phyloP scores from a whole-genome alignment of 345 rosid species.

The Citrus cavaleriei region DNA sequence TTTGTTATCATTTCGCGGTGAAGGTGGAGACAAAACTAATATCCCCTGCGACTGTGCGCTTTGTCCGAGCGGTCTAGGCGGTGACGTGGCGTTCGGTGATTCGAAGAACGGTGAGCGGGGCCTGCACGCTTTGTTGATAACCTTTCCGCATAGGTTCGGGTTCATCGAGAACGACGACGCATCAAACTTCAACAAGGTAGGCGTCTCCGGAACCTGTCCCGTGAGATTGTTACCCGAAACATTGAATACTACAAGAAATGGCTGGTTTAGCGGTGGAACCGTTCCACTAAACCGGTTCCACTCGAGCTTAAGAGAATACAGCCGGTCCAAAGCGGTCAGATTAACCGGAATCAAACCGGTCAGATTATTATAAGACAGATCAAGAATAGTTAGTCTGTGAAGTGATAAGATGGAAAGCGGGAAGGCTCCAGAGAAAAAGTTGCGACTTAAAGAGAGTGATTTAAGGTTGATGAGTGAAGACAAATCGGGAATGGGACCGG shows the following conservation, averaged over 20 bases:
- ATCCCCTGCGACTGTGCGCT: constrained; percentile 52
- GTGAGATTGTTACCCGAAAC: constrained; percentile 77
- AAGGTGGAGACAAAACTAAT: constrained; percentile 36
- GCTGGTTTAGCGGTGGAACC: constrained; percentile 71
- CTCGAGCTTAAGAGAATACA: constrained; percentile 59
- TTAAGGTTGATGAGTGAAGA: constrained; percentile 70
- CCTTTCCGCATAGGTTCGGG: constrained; percentile 82
- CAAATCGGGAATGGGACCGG: constrained; percentile 81
- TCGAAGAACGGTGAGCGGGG: constrained; percentile 67
- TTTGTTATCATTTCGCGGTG: constrained; percentile 33
- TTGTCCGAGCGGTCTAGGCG: constrained; percentile 58
- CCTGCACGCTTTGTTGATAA: constrained; percentile 54
- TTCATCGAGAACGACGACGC: constrained; percentile 54
- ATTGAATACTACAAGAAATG: constrained; percentile 48
- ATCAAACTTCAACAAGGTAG: constrained; percentile 57
- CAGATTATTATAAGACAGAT: constrained; percentile 50
- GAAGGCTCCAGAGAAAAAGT: constrained; percentile 66
- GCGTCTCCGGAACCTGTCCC: constrained; percentile 63
- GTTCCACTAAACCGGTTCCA: constrained; percentile 62
- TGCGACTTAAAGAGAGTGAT: constrained; percentile 56
- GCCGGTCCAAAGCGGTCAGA: constrained; percentile 45
- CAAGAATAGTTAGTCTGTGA: constrained; percentile 55
- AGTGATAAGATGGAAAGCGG: constrained; percentile 63
- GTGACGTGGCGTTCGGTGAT: constrained; percentile 28
- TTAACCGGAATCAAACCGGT: constrained; percentile 58